Evolutionary conservation across 164 flowering plant genomes (phyloP).

Genomic region (Warburgia ugandensis): DNA sequence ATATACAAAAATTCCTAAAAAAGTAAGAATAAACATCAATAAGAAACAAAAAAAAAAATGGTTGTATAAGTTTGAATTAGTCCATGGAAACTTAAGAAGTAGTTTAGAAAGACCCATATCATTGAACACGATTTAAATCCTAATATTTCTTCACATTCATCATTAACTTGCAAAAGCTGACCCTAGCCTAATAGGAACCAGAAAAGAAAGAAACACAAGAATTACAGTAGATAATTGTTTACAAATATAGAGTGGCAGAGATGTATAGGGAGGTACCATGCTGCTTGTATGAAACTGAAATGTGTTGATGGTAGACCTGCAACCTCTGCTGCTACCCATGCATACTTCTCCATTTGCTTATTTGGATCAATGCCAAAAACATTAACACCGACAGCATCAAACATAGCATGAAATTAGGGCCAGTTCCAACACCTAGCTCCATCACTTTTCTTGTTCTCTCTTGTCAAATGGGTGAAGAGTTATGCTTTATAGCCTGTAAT

Average conservation of each 20-base stretch:
- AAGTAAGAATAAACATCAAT: background rate
- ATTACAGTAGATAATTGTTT: background rate
- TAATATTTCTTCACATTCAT: background rate
- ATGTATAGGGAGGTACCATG: conserved; percentile 25
- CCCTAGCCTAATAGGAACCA: background rate
- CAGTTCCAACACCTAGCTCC: conserved; percentile 92
- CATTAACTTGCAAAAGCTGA: background rate
- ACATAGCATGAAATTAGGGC: conserved; percentile 89
- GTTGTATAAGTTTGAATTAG: too few relatives aligned
- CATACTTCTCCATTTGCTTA: conserved; percentile 76
- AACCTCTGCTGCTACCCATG: conserved; percentile 48
- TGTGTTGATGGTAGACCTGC: conserved; percentile 50
- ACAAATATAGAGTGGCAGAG: background rate
- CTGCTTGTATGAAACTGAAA: conserved; percentile 60
- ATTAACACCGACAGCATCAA: conserved; percentile 22
- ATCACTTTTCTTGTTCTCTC: conserved; percentile 48
- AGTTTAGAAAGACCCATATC: background rate
- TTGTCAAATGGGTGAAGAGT: conserved; percentile 51
- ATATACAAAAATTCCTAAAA: background rate
- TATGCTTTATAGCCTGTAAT: conserved; percentile 62
- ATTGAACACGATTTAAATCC: background rate
- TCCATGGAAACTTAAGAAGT: too few relatives aligned
- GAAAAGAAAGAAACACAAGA: background rate
- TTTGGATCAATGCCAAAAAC: conserved; percentile 82
- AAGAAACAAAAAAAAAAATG: too few relatives aligned